Conservation (phyloP, 164 flowering plant genomes). For the Sedum album region DNA sequence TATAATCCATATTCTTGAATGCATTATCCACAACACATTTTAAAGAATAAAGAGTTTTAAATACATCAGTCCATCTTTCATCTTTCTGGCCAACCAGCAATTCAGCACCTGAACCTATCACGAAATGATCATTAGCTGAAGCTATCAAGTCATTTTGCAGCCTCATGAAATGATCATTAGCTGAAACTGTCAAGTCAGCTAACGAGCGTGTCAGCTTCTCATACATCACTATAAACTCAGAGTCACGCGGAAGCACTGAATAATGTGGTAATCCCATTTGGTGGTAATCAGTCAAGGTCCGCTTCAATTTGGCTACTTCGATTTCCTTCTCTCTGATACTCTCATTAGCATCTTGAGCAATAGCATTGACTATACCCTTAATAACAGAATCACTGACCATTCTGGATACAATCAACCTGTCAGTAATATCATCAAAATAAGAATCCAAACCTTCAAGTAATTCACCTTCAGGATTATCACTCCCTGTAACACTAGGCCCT, state of each 20-base stretch:
- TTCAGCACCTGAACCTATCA: constrained; percentile 27
- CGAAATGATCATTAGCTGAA: constrained; percentile 18
- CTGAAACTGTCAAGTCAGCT: constrained; percentile 18
- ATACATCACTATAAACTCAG: constrained; percentile 14
- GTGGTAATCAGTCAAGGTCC: constrained; percentile 21
- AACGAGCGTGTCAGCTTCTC: constrained; percentile 22
- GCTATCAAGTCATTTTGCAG: constrained; percentile 31
- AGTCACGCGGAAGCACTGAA: constrained; percentile 2
- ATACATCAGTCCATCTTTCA: constrained; percentile 26
- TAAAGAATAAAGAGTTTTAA: constrained; percentile 25
- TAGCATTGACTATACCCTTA: constrained; percentile 69
- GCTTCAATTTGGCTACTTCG: constrained; percentile 42
- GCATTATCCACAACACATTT: constrained; percentile 23
- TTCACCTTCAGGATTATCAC: constrained; percentile 26
- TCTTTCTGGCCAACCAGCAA: constrained; percentile 24
- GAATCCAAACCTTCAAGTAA: constrained; percentile 66
- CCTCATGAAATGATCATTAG: constrained; percentile 32
- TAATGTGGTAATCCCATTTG: constrained; percentile 5
- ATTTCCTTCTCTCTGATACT: constrained; percentile 41
- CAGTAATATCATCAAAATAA: constrained; percentile 53
- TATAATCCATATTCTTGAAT: constrained; percentile 18
- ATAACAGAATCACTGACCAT: constrained; percentile 80
- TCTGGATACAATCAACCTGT: constrained; percentile 58
- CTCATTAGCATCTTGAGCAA: constrained; percentile 59
- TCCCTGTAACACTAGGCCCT: constrained; percentile 22